Evolutionary conservation across 2,329 filamentous ascomycete species (phyloP).

Genomic region (Cercospora berteroae): DNA sequence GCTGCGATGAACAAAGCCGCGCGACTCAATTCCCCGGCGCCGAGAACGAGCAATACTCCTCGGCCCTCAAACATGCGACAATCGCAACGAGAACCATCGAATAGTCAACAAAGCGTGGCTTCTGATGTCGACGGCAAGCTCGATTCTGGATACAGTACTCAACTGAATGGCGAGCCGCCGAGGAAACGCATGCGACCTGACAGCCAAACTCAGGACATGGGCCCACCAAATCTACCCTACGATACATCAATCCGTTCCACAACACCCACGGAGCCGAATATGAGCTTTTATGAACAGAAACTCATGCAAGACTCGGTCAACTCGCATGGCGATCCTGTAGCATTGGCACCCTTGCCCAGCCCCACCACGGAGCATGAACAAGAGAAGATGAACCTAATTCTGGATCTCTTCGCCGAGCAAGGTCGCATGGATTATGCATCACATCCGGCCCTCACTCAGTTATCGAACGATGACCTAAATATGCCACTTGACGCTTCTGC

Average conservation of each 20-base stretch:
- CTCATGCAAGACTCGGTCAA: slow-evolving; percentile 37
- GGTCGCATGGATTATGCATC: slow-evolving; percentile 67
- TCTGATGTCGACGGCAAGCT: slow-evolving; percentile 44
- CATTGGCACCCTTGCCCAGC: slow-evolving; percentile 63
- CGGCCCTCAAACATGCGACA: slow-evolving; percentile 67
- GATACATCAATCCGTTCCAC: slow-evolving; percentile 59
- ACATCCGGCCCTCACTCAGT: slow-evolving; percentile 71
- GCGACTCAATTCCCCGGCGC: slow-evolving; percentile 81
- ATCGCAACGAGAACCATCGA: slow-evolving; percentile 66
- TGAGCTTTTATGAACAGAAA: slow-evolving; percentile 66
- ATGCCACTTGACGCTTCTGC: slow-evolving; percentile 85
- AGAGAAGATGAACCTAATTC: slow-evolving; percentile 75
- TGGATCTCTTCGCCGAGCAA: slow-evolving; percentile 66
- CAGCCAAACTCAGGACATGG: slow-evolving; percentile 34
- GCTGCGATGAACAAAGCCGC: slow-evolving; percentile 92
- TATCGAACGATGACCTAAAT: slow-evolving; percentile 80
- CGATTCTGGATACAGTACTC: slow-evolving; percentile 70
- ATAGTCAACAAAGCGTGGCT: slow-evolving; percentile 76
- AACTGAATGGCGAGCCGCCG: slow-evolving; percentile 65
- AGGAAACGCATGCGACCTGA: slow-evolving; percentile 67
- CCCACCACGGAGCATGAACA: slow-evolving; percentile 65
- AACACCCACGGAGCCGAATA: slow-evolving; percentile 76
- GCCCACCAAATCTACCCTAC: slow-evolving; percentile 39
- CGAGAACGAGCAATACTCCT: slow-evolving; percentile 61
- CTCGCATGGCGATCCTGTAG: slow-evolving; percentile 55